A percentile compares a stretch with the other conserved stretches of the same genome.
Evolutionary conservation across 768 basidiomycete species (phyloP).

Genomic region (Kwoniella dejecticola): DNA sequence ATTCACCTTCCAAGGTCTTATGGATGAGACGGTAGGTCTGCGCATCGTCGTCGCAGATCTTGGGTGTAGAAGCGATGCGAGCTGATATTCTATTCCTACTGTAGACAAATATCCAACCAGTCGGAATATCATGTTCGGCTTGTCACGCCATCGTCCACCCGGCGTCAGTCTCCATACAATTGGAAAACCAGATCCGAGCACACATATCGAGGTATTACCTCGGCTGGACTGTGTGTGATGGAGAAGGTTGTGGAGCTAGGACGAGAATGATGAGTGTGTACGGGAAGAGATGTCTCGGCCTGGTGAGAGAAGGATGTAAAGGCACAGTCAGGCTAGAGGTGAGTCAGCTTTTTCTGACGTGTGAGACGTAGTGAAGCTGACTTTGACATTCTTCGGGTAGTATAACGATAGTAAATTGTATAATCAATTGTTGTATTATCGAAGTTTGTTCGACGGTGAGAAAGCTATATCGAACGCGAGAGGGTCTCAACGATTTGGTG

Average conservation of each 20-base stretch:
- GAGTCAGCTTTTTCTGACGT: too few species aligned
- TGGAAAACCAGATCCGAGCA: constrained; percentile 80
- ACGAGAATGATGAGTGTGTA: constrained; percentile 96
- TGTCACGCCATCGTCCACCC: constrained; percentile 64
- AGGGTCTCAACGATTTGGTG: constrained; percentile 57
- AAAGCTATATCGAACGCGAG: constrained; percentile 64
- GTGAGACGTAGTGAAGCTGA: neutral
- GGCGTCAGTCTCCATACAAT: constrained; percentile 75
- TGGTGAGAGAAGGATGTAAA: constrained; percentile 62
- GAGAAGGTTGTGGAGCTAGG: constrained; percentile 74
- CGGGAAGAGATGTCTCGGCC: constrained; percentile 73
- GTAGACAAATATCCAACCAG: constrained; percentile 67
- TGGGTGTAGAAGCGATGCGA: too few species aligned
- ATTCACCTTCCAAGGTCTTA: constrained; percentile 52
- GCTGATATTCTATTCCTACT: too few species aligned
- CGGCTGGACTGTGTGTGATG: constrained; percentile 84
- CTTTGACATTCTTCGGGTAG: constrained; percentile 58
- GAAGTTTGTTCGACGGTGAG: constrained; percentile 72
- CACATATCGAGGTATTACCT: constrained; percentile 83
- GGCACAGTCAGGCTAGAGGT: constrained; percentile 78
- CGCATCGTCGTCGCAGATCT: too few species aligned
- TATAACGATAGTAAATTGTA: constrained; percentile 84
- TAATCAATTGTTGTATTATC: constrained; percentile 83
- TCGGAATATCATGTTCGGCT: constrained; percentile 70
- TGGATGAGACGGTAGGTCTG: constrained; percentile 52